phyloP scores from a whole-genome alignment of 73 alveolate genomes.

The Halteria grandinella region DNA sequence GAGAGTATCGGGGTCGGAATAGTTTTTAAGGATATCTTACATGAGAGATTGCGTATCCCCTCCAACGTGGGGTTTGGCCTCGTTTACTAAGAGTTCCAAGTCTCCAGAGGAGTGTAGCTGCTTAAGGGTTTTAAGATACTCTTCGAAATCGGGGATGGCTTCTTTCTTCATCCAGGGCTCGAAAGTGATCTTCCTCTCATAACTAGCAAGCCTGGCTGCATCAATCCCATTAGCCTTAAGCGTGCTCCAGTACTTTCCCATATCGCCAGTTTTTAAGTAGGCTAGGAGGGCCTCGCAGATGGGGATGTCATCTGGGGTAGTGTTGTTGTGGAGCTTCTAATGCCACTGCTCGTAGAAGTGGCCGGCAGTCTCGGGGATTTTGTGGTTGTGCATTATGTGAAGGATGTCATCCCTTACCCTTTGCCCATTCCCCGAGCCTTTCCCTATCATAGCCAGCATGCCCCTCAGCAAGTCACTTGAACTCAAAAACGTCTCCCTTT shows the following conservation, averaged over 20 bases:
- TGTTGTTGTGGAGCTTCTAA: conserved; percentile 94
- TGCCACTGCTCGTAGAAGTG: conserved; percentile 95
- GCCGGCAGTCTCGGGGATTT: conserved; percentile 76
- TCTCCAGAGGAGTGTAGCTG: conserved; percentile 91
- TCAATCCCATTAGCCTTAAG: conserved; percentile 80
- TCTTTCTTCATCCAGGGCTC: conserved; percentile 85
- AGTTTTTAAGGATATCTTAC: conserved; percentile 46
- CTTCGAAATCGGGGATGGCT: conserved; percentile 73
- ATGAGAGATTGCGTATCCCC: conserved; percentile 17
- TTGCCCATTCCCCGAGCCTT: conserved; percentile 94
- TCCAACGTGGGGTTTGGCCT: conserved; percentile 71
- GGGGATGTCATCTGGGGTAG: conserved; percentile 94
- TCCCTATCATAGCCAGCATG: conserved; percentile 85
- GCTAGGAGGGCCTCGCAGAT: conserved; percentile 92
- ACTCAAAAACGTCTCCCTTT: conserved; percentile 45
- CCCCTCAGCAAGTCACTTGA: conserved; percentile 70
- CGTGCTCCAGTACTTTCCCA: conserved; percentile 86
- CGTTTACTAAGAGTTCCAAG: conserved; percentile 73
- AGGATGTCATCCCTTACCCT: conserved; percentile 92
- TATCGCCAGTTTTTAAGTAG: conserved; percentile 71
- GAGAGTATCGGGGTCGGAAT: conserved; percentile 49
- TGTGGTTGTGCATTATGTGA: conserved; percentile 86
- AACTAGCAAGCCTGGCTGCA: conserved; percentile 83
- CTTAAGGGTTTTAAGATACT: conserved; percentile 80
- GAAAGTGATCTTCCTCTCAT: conserved; percentile 77